phyloP scores from a whole-genome alignment of 2,329 filamentous ascomycete species.

The Microsporum canis region DNA sequence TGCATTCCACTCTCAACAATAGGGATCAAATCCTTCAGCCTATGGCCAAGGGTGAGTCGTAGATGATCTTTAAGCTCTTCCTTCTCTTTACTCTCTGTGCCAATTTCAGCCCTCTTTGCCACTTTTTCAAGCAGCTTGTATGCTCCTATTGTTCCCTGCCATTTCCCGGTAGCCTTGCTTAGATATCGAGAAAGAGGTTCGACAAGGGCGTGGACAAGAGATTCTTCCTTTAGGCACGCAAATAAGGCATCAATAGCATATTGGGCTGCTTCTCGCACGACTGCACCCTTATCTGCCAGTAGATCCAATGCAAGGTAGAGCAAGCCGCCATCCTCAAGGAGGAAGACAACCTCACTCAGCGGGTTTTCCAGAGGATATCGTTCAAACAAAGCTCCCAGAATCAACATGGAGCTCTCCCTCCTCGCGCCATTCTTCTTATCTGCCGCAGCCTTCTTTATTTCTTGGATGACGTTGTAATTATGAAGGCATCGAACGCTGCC shows the following conservation, averaged over 20 bases:
- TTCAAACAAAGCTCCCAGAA: conserved; percentile 87
- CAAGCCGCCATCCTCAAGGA: conserved; percentile 68
- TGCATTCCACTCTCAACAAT: conserved; percentile 61
- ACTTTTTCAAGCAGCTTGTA: conserved; percentile 78
- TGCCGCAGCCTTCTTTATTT: conserved; percentile 63
- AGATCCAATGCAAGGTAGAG: conserved; percentile 67
- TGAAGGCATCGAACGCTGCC: conserved; percentile 53
- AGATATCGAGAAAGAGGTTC: conserved; percentile 67
- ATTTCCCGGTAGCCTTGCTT: conserved; percentile 76
- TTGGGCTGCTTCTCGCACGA: conserved; percentile 82
- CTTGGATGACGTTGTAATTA: conserved; percentile 50
- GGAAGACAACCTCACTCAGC: conserved; percentile 66
- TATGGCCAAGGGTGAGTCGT: conserved; percentile 79
- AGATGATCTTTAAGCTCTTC: conserved; percentile 80
- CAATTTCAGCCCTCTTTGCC: conserved; percentile 87
- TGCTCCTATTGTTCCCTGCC: conserved; percentile 89
- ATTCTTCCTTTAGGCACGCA: conserved; percentile 64
- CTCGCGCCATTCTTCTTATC: conserved; percentile 88
- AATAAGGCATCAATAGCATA: conserved; percentile 90
- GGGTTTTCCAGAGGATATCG: conserved; percentile 67
- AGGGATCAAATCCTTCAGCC: conserved; percentile 26
- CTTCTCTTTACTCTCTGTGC: conserved; percentile 71
- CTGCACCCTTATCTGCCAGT: conserved; percentile 76
- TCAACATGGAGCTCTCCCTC: conserved; percentile 87
- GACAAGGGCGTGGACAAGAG: conserved; percentile 69